Evolutionary conservation across 345 rosid genomes (phyloP).

Genomic region (Psidium friedrichsthalianum): DNA sequence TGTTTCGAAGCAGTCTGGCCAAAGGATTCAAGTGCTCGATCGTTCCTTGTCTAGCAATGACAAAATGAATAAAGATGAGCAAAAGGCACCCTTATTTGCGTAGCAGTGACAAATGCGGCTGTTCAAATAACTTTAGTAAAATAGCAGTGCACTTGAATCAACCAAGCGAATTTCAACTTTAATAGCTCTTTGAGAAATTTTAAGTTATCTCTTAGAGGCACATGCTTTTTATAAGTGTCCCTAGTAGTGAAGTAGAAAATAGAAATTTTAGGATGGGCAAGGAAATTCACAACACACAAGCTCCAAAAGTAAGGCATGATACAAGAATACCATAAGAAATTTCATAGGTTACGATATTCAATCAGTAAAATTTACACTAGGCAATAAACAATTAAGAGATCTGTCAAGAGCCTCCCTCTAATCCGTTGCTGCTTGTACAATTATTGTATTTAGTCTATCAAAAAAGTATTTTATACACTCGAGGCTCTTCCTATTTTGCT

Average conservation of each 20-base stretch:
- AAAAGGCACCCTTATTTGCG: not conserved
- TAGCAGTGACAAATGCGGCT: not conserved
- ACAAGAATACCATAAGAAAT: no score
- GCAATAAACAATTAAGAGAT: no score
- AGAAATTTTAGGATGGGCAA: not conserved
- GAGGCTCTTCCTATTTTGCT: no score
- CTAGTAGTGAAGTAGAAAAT: not conserved
- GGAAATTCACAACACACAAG: not conserved
- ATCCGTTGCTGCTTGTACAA: no score
- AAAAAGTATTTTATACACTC: no score
- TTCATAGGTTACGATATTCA: no score
- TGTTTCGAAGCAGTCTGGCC: slow-evolving; percentile 37
- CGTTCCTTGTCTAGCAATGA: not conserved
- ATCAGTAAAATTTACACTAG: no score
- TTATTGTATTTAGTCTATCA: no score
- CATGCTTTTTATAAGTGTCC: not conserved
- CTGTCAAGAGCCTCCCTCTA: no score
- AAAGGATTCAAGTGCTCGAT: slow-evolving; percentile 32
- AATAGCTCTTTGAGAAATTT: not conserved
- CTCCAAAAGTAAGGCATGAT: no score
- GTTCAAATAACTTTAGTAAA: not conserved
- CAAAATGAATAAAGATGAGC: not conserved
- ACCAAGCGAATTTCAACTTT: not conserved
- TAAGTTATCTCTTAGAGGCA: not conserved
- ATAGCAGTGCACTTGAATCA: not conserved